Percentiles rank a stretch among this genome's conserved stretches.
These are phyloP conservation scores for Talaromyces liani DNA, from an alignment of 495 filamentous ascomycete genomes.

Conservation along the genomic window DNA sequence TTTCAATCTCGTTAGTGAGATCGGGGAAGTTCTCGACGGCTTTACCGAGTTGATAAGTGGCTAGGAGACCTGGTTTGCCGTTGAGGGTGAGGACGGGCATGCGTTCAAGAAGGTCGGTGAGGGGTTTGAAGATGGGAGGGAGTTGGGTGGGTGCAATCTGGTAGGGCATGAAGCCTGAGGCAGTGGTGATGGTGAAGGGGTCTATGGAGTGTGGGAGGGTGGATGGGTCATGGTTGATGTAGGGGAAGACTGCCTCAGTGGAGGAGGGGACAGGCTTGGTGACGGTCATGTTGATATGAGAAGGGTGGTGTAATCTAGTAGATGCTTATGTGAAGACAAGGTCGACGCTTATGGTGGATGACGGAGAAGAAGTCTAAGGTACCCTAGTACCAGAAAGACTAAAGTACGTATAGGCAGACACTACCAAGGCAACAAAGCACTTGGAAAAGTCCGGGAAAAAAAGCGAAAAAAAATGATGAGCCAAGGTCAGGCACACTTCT, in stretches of 20 bases:
- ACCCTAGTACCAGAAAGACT: neutral
- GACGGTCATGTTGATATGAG: slow-evolving; percentile 20
- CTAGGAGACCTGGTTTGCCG: slow-evolving; percentile 70
- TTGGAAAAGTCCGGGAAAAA: slow-evolving; percentile 25
- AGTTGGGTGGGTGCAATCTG: slow-evolving; percentile 28
- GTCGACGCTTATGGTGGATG: neutral
- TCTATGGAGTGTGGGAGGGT: slow-evolving; percentile 48
- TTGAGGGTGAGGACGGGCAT: slow-evolving; percentile 66
- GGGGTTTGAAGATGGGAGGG: slow-evolving; percentile 59
- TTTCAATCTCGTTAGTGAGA: slow-evolving; percentile 61
- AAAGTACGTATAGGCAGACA: slow-evolving; percentile 8
- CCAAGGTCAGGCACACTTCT: slow-evolving; percentile 9
- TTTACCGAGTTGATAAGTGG: slow-evolving; percentile 61
- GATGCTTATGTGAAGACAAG: neutral
- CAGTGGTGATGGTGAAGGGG: slow-evolving; percentile 82
- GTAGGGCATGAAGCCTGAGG: slow-evolving; percentile 63
- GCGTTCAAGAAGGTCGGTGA: slow-evolving; percentile 61
- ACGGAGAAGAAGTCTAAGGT: neutral
- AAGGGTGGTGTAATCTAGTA: neutral
- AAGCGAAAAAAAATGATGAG: slow-evolving; percentile 11
- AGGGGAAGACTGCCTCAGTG: slow-evolving; percentile 45
- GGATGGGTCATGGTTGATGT: slow-evolving; percentile 50
- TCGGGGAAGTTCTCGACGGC: slow-evolving; percentile 65
- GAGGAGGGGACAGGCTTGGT: slow-evolving; percentile 24
- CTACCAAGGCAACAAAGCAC: slow-evolving; percentile 19